These are phyloP conservation scores for Globisporangium cystogenes DNA, from an alignment of 352 stramenopile genomes.

Conservation along the genomic window DNA sequence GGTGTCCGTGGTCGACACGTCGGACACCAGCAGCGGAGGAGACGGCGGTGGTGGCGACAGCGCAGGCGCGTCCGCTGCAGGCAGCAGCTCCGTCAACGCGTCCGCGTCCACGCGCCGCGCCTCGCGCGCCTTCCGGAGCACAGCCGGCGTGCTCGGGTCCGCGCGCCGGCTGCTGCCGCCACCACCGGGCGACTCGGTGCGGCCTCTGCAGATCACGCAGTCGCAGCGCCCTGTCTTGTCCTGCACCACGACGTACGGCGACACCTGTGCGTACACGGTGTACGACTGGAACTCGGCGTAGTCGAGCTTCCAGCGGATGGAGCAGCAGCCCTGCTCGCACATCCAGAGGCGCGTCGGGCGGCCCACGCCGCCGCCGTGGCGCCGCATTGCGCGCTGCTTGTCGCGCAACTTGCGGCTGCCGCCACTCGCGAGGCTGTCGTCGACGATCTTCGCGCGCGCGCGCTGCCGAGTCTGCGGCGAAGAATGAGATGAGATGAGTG, in stretches of 20 bases:
- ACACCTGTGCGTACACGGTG: constrained; percentile 56
- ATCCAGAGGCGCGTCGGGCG: constrained; percentile 43
- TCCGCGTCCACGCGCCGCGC: constrained; percentile 3
- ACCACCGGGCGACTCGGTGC: constrained; percentile 18
- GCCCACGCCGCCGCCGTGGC: background rate
- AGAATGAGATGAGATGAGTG: background rate
- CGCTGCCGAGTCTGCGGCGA: constrained; percentile 11
- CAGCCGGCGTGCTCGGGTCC: constrained; percentile 1
- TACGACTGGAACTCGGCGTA: constrained; percentile 70
- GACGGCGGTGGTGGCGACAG: background rate
- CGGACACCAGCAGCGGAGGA: background rate
- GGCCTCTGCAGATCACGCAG: constrained; percentile 57
- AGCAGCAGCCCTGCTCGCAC: constrained; percentile 60
- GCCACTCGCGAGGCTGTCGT: constrained; percentile 3
- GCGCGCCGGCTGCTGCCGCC: background rate
- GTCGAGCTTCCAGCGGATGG: constrained; percentile 69
- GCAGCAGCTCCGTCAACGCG: background rate
- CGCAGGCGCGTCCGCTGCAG: background rate
- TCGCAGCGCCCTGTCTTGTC: constrained; percentile 39
- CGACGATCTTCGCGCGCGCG: constrained; percentile 13
- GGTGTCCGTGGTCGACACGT: constrained; percentile 3
- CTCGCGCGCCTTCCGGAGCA: constrained; percentile 7
- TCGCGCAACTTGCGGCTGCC: background rate
- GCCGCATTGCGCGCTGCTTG: constrained; percentile 9
- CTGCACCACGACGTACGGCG: constrained; percentile 60